Evolutionary conservation across 1,284 basidiomycete genomes (phyloP).

Genomic region (Puccinia polysora): DNA sequence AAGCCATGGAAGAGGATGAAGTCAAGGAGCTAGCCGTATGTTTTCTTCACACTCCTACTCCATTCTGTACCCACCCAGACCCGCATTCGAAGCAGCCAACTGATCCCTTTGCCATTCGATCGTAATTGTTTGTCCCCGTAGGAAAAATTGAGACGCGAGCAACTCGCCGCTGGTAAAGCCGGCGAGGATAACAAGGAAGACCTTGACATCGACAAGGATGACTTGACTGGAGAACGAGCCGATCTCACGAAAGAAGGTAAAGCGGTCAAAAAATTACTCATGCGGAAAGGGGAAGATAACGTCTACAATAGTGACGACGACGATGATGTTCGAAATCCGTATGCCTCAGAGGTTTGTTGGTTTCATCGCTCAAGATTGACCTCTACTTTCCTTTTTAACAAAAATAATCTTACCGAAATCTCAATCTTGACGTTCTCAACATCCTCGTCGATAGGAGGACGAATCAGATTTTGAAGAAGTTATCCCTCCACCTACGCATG

Average conservation of each 20-base stretch:
- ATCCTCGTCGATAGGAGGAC: slow-evolving; percentile 29
- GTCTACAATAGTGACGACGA: slow-evolving; percentile 40
- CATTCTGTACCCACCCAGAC: not conserved
- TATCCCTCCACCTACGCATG: slow-evolving; percentile 11
- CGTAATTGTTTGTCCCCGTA: not conserved
- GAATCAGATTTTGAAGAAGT: slow-evolving; percentile 44
- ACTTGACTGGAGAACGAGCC: slow-evolving; percentile 26
- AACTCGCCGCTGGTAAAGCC: slow-evolving; percentile 40
- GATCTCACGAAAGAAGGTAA: slow-evolving; percentile 44
- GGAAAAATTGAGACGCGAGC: slow-evolving; percentile 43
- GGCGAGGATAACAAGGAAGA: slow-evolving; percentile 38
- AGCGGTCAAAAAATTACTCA: slow-evolving; percentile 41
- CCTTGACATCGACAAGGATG: slow-evolving; percentile 36
- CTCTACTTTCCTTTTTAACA: slow-evolving; percentile 9
- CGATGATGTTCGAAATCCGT: slow-evolving; percentile 43
- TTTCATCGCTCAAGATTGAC: not conserved
- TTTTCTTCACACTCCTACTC: slow-evolving; percentile 35
- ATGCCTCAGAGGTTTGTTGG: slow-evolving; percentile 30
- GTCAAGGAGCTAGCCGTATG: slow-evolving; percentile 75
- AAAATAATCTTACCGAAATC: too few relatives aligned
- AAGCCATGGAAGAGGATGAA: slow-evolving; percentile 72
- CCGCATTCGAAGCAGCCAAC: not conserved
- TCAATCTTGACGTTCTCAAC: not conserved
- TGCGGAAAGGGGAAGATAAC: slow-evolving; percentile 41
- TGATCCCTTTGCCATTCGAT: not conserved